Conservation (phyloP, 2,329 filamentous ascomycete species). For the Tolypocladium paradoxum region DNA sequence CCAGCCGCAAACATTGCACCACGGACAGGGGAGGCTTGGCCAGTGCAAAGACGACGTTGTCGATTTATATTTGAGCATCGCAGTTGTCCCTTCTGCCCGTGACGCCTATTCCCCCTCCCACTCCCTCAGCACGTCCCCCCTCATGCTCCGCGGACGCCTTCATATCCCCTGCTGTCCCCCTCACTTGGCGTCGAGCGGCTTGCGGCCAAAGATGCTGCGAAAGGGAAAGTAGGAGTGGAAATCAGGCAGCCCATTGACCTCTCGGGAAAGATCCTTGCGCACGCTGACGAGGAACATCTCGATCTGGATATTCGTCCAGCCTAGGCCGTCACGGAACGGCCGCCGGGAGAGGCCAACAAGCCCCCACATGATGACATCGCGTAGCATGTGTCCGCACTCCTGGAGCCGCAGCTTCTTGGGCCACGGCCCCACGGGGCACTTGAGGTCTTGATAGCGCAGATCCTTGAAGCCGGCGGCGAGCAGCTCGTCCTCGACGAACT, state of each 20-base stretch:
- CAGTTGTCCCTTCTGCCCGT: background rate
- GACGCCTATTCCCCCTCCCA: background rate
- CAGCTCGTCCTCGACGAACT: slow-evolving; percentile 23
- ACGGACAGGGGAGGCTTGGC: background rate
- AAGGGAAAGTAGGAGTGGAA: slow-evolving; percentile 30
- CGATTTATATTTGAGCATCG: background rate
- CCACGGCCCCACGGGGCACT: slow-evolving; percentile 39
- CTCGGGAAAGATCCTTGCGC: slow-evolving; percentile 24
- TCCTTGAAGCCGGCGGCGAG: slow-evolving; percentile 29
- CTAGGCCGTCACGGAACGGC: slow-evolving; percentile 27
- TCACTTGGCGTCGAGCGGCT: slow-evolving; percentile 15
- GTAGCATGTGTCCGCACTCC: slow-evolving; percentile 33
- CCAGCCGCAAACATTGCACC: too few species aligned
- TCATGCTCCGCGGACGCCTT: too few species aligned
- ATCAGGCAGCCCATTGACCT: slow-evolving; percentile 19
- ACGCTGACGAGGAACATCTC: slow-evolving; percentile 33
- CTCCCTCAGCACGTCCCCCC: too few species aligned
- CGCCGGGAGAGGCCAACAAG: slow-evolving; percentile 26
- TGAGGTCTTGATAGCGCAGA: slow-evolving; percentile 29
- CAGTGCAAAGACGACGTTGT: background rate
- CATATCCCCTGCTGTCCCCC: background rate
- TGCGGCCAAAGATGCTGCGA: slow-evolving; percentile 26
- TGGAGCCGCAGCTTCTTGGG: slow-evolving; percentile 29
- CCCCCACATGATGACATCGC: slow-evolving; percentile 30
- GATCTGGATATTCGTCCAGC: slow-evolving; percentile 29